Base-by-base conservation (phyloP, 2,329 filamentous ascomycete genomes). In the Venturiaceae sp. region DNA sequence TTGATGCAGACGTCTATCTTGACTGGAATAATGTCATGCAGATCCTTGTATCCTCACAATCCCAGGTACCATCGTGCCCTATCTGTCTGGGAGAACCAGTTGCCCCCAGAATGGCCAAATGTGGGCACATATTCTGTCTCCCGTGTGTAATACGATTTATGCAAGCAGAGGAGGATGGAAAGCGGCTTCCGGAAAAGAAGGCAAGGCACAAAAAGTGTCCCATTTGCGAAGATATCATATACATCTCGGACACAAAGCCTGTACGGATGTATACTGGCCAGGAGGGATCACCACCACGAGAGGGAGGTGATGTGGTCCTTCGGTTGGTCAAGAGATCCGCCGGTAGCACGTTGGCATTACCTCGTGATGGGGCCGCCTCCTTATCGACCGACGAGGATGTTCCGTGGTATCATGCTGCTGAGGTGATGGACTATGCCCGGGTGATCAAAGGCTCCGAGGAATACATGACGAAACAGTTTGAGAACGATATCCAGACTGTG, bases 91-190 rank as follows among this genome's bases (percentile, higher is more conserved):
- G 88, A 1, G 89, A 88, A 58, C 94, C 94, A 1, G 90, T 95
- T 19, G 94, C 94, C 7, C 92, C 94, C 33, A 85, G 94, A 58
- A 99, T 99, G 92, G 92, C 94, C 44, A 92, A 87, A 68, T 99
- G 94, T 67, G 94, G 94, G 1, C 94, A 99, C 69, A 96, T 99
- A 13, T 97, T 96, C 71, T 99, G 94, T 69, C 77, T 97, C 34
- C 86, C 94, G 5, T 99, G 94, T 69, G 74, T 97, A 61, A 90
- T 97, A 62, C 87, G 94, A 54, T 99, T 95, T 70, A 96, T 99
- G 90, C 89, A 95, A 66, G 88, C 91, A 7, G 83, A 81, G 26
- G 86, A 88, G 59, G 86, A 88, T 34, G 73, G 75, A 8, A 80
- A 79, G 60, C 76, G 82, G 9, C 64, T 76, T 1, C 79, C 80